A percentile compares a stretch with the other conserved stretches of the same genome.
Conservation (phyloP, 495 filamentous ascomycete species). For the Aspergillus affinis region DNA sequence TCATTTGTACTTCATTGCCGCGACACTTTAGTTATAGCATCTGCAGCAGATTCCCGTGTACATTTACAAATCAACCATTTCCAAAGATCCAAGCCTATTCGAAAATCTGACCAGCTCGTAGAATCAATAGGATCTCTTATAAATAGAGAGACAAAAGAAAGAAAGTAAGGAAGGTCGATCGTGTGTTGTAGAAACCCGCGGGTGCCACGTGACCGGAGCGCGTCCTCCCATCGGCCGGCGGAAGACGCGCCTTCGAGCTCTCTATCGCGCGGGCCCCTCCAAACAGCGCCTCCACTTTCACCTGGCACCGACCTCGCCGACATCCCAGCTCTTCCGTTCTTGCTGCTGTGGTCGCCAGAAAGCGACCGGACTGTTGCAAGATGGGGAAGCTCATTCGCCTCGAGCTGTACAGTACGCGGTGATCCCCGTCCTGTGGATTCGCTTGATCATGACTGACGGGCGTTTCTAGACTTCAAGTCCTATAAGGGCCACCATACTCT, state of each 20-base stretch:
- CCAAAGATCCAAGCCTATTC: neutral
- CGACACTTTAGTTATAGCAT: conserved; percentile 2
- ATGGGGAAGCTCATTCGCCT: conserved; percentile 92
- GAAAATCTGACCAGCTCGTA: neutral
- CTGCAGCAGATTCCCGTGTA: conserved; percentile 10
- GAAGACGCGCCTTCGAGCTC: conserved; percentile 19
- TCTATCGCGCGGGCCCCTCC: conserved; percentile 23
- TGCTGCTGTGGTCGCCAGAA: conserved; percentile 30
- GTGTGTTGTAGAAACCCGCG: neutral
- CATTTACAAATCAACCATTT: conserved; percentile 3
- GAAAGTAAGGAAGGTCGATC: too few species aligned
- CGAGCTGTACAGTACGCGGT: conserved; percentile 81
- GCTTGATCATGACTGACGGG: conserved; percentile 27
- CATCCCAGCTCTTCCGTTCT: conserved; percentile 15
- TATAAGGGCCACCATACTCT: conserved; percentile 95
- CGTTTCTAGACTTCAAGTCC: conserved; percentile 87
- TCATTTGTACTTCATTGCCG: conserved; percentile 10
- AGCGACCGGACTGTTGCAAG: conserved; percentile 36
- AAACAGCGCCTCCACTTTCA: conserved; percentile 13
- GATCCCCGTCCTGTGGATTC: neutral
- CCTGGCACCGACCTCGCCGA: conserved; percentile 4
- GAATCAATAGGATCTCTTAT: neutral
- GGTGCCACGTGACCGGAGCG: conserved; percentile 20
- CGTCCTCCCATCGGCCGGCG: conserved; percentile 17
- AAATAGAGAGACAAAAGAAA: neutral